phyloP scores from a whole-genome alignment of 2,329 filamentous ascomycete genomes.

The Paramyrothecium roridum region DNA sequence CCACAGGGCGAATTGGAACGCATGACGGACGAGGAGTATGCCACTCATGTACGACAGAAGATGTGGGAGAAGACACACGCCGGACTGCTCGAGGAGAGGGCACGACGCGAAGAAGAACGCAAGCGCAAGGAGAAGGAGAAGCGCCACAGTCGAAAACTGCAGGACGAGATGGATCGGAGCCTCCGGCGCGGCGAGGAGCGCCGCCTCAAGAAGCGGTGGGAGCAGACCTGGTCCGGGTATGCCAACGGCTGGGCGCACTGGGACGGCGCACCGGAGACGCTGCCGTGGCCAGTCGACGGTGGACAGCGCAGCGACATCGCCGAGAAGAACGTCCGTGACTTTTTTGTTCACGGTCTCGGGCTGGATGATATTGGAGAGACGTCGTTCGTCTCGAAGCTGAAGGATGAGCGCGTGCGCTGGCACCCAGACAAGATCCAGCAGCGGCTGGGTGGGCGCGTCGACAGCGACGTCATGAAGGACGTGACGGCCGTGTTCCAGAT shows the following conservation, averaged over 20 bases:
- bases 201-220: slow-evolving; percentile 50
- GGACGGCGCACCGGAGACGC: slow-evolving; percentile 37
- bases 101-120: slow-evolving; percentile 53
- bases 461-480: slow-evolving; percentile 67
- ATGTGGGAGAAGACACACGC: slow-evolving; percentile 98
- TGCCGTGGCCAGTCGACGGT: slow-evolving; percentile 72
- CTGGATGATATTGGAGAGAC: slow-evolving; percentile 40
- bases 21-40: slow-evolving; percentile 94
- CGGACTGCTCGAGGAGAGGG: slow-evolving; percentile 74
- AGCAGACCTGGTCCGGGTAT: slow-evolving; percentile 64
- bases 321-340: slow-evolving; percentile 61
- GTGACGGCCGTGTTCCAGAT: slow-evolving; percentile 92
- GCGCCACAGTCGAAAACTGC: slow-evolving; percentile 47
- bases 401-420: slow-evolving; percentile 87
- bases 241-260: slow-evolving; percentile 56
- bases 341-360: slow-evolving; percentile 55
- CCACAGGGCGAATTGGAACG: slow-evolving; percentile 62
- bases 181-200: slow-evolving; percentile 65
- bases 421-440: slow-evolving; percentile 98
- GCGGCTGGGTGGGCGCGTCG: slow-evolving; percentile 70
- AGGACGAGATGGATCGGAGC: slow-evolving; percentile 66
- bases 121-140: slow-evolving; percentile 50
- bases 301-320: slow-evolving; percentile 52
- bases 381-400: slow-evolving; percentile 54
- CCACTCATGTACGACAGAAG: slow-evolving; percentile 73